Conservation (phyloP, 768 basidiomycete species). For the Xerocomus potaroensis region DNA sequence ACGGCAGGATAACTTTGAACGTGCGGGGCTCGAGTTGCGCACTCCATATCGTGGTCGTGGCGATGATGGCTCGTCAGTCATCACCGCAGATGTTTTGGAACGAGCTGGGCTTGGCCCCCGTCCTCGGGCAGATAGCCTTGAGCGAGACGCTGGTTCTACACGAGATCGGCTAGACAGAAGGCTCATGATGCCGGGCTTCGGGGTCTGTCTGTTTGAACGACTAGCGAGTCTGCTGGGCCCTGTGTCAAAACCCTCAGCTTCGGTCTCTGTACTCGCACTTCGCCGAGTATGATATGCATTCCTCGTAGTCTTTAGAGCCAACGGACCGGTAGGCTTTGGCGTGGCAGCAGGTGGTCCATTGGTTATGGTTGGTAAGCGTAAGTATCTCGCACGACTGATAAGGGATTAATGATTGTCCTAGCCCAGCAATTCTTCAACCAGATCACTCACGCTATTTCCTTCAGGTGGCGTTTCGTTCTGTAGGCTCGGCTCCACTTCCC, state of each 20-base stretch:
- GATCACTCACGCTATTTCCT: constrained; percentile 75
- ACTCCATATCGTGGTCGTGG: constrained; percentile 34
- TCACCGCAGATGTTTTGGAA: constrained; percentile 22
- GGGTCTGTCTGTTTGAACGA: constrained; percentile 24
- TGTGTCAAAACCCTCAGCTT: constrained; percentile 31
- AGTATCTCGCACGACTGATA: constrained; percentile 72
- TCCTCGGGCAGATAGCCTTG: constrained; percentile 23
- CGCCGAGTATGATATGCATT: constrained; percentile 31
- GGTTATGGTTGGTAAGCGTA: constrained; percentile 61
- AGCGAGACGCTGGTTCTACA: constrained; percentile 23
- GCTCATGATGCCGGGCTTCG: constrained; percentile 35
- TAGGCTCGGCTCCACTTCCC: constrained; percentile 67
- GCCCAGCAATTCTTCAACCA: constrained; percentile 8
- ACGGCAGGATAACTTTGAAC: constrained; percentile 29
- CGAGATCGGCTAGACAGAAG: constrained; percentile 35
- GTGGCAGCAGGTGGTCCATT: constrained; percentile 33
- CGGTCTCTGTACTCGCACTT: constrained; percentile 21
- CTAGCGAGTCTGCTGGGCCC: constrained; percentile 23
- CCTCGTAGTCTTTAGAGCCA: constrained; percentile 27
- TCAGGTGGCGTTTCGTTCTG: constrained; percentile 65
- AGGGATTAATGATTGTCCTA: constrained; percentile 25
- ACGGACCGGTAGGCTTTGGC: constrained; percentile 27
- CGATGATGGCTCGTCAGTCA: constrained; percentile 23
- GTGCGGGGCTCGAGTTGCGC: constrained; percentile 39
- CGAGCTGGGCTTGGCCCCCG: constrained; percentile 32